Evolutionary conservation across 139 green algal species (phyloP), one percentile per base, ranked within the genome.

Genomic region (Micractinium conductrix): DNA sequence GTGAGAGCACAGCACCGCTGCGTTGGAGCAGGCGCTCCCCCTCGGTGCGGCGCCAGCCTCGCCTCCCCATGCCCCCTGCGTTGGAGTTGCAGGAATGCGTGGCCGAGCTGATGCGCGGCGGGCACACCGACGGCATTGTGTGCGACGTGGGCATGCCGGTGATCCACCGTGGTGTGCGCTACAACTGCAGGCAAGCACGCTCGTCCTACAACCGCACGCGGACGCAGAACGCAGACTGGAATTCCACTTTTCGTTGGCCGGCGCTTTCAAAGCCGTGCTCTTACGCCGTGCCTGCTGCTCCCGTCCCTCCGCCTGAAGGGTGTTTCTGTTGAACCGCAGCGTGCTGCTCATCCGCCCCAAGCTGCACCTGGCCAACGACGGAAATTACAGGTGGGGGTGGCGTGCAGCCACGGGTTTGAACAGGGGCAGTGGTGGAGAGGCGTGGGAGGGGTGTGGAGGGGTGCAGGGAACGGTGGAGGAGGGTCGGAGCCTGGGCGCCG

Each of bases 181-280:
- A 99, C 94, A 99, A 99, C 90, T 98, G 96, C 94, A 95, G 58
- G 91, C n/a, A n/a, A n/a, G n/a, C n/a, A n/a, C n/a, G n/a, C n/a
- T n/a, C n/a, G n/a, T n/a, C n/a, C n/a, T n/a, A n/a, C n/a, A n/a
- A n/a, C n/a, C n/a, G n/a, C n/a, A n/a, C n/a, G n/a, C n/a, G n/a
- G n/a, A n/a, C n/a, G n/a, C n/a, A n/a, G n/a, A n/a, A n/a, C n/a
- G n/a, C n/a, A n/a, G n/a, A n/a, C n/a, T n/a, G n/a, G n/a, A n/a
- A n/a, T n/a, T n/a, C n/a, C n/a, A n/a, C n/a, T n/a, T n/a, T n/a
- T n/a, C n/a, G n/a, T n/a, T n/a, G n/a, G n/a, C n/a, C n/a, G n/a
- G n/a, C n/a, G n/a, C n/a, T n/a, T n/a, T n/a, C n/a, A n/a, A n/a
- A n/a, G n/a, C n/a, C n/a, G n/a, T n/a, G n/a, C n/a, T n/a, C n/a